Evolutionary conservation across 2,329 filamentous ascomycete species (phyloP), one percentile per base, ranked within the genome.

Genomic region (Eutypella sp.): DNA sequence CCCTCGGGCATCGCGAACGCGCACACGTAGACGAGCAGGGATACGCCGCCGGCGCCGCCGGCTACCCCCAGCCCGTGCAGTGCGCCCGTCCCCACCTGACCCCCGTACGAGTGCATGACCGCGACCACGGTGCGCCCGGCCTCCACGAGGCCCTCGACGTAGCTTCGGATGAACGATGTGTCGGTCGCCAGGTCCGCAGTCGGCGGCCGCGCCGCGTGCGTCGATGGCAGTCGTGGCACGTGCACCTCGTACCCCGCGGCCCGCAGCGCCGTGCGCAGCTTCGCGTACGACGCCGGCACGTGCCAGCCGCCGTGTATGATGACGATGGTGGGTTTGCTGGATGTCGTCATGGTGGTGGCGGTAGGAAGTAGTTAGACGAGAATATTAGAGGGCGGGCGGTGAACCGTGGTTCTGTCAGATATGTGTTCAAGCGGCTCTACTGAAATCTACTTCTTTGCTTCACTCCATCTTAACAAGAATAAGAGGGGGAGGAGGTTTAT

Each of bases 41-140:
- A 19, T 10, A 60, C 46, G 13, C 57, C 55, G 10, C 56, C 56
- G 4, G 46, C 27, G 19, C 49, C 47, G 18, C 29, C 10, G 10
- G 43, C 24, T 3, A 19, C 13, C 15, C 49, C 42, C 0, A 59
- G 45, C 1, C 51, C 48, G 23, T 42, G 18, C 0, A 59, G 33
- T 1, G 52, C 51, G 22, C 55, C 55, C 33, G 49, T 52, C 7
- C 53, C 52, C 10, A 58, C 55, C 23, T 55, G 53, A 1, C 55
- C 57, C 6, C 56, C 57, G 40, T 59, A 58, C 9, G 50, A 55
- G 27, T 59, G 50, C 50, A 55, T 50, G 9, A 59, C 19, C n/a
- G 47, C 48, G 16, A 50, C 41, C 5, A 54, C 40, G 5, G 22
- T 39, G 7, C 45, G 45, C 10, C 56, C 57, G 2, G 37, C 42